Conservation (phyloP, 2,329 filamentous ascomycete genomes). For the Coleophoma cylindrospora region DNA sequence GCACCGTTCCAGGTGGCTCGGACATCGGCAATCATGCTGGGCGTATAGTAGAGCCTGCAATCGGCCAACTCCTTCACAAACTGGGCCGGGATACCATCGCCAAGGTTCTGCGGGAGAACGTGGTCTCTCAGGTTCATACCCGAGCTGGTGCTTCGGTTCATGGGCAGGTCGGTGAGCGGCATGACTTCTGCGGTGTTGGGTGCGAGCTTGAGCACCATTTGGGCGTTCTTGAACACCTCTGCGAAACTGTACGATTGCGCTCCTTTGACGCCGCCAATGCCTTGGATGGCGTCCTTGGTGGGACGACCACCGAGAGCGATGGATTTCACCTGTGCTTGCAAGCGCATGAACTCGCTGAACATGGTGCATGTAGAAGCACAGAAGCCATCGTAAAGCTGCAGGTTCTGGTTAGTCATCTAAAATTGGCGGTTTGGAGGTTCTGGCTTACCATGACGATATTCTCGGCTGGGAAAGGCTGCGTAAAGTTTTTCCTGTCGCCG, state of each 20-base stretch:
- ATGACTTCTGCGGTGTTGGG: not conserved
- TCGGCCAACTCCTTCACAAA: conserved; percentile 55
- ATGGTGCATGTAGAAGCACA: conserved; percentile 56
- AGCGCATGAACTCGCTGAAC: conserved; percentile 47
- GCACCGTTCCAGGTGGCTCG: conserved; percentile 42
- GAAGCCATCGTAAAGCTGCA: conserved; percentile 41
- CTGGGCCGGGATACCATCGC: conserved; percentile 40
- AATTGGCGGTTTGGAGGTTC: not conserved
- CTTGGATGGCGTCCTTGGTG: conserved; percentile 46
- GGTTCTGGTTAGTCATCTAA: not conserved
- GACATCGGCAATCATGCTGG: conserved; percentile 41
- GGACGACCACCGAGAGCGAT: conserved; percentile 55
- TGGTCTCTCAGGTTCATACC: conserved; percentile 34
- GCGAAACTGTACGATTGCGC: conserved; percentile 23
- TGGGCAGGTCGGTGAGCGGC: conserved; percentile 1
- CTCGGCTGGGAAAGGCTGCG: conserved; percentile 29
- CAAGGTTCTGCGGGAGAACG: conserved; percentile 17
- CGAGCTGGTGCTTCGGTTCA: conserved; percentile 19
- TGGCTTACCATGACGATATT: conserved; percentile 31
- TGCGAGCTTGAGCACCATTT: not conserved
- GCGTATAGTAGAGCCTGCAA: conserved; percentile 53
- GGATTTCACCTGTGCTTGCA: conserved; percentile 43
- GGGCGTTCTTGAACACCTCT: not conserved
- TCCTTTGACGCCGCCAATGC: conserved; percentile 57
- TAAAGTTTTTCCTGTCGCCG: conserved; percentile 11